Evolutionary conservation across 768 basidiomycete species (phyloP), one percentile per base, ranked within the genome.

Genomic region (Tephrocybe sp.): DNA sequence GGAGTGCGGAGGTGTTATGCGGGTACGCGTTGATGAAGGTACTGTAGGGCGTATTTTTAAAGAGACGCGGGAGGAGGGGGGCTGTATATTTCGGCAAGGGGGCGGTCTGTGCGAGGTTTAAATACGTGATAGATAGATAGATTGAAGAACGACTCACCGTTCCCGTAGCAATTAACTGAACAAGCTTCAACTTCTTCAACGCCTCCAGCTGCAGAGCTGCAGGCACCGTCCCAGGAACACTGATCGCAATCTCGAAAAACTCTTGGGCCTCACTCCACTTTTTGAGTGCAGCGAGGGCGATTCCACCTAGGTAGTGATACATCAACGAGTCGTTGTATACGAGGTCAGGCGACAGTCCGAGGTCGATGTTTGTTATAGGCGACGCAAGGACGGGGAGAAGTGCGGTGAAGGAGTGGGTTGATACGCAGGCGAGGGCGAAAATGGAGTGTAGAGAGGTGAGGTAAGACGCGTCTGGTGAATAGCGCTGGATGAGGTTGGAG

Each of bases 291-390:
- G 79, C 78, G 1, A 86, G 73, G 1, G 77, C 78, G n/a, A 89
- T 71, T 1, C 90, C 92, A 3, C 86, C 91, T 2, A 81, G 71
- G 64, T 93, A 92, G 71, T 94, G 89, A 62, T 93, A 93, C n/a
- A 79, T 68, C 19, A 96, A 75, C 59, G 87, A 87, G 64, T 94
- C 92, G 55, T 79, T 83, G 68, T 91, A 92, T 26, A 65, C 68
- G 46, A 95, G 69, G 52, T 91, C 87, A 2, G 80, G 81, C n/a
- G 79, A 63, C 0, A 63, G 54, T 2, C 69, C 75, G 26, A 51
- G 51, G 62, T 86, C 84, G 49, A 93, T 76, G 35, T 79, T 73
- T 11, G 82, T 81, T 54, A 92, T 86, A 15, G 87, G 83, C n/a
- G 70, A 61, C 9, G 61, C 41, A 9, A 93, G 79, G 15, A 92